Evolutionary conservation across 1,284 basidiomycete species (phyloP), one percentile per base, ranked within the genome.

Genomic region (Peniophora sp.): DNA sequence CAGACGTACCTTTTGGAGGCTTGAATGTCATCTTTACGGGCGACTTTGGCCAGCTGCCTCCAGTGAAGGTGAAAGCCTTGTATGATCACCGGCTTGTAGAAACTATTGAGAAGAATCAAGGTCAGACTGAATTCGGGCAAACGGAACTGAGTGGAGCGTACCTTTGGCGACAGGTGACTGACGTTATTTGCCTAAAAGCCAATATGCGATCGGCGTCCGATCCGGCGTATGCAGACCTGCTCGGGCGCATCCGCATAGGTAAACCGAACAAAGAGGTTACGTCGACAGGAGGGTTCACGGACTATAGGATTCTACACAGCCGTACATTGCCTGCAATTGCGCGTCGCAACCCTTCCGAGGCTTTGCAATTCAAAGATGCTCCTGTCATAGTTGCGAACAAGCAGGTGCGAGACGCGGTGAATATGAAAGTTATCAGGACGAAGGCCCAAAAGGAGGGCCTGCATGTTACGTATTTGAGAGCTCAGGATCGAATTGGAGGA

Each of bases 11-110:
- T 1, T 57, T 55, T 23, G 56, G 56, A 3, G 56, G 53, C 1
- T 50, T 57, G 1, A 55, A 57, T 45, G 35, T 57, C 17, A 55
- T 57, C 14, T 53, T 55, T 38, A 50, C 47, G 1, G 56, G 56
- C 0, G 56, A 57, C 32, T 57, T 57, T 25, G 56, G 56, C 0
- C 56, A 56, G 45, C 27, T 56, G 11, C 23, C 25, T 3, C 55
- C 55, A 0, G 53, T 56, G 2, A 10, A 22, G 9, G 49, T n/a
- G 1, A 2, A 12, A 5, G 10, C 49, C 0, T 24, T 56, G 3
- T 56, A 44, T 32, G 10, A 2, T 25, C 36, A 50, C 17, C n/a
- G 36, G 10, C 48, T 50, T 19, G 39, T 50, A 9, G 14, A 19
- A 9, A 43, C 23, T 6, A 43, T 50, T n/a, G 12, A 27, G 17